These are phyloP conservation scores for Penicillium occitanis DNA, from an alignment of 2,329 filamentous ascomycete genomes.

Conservation along the genomic window DNA sequence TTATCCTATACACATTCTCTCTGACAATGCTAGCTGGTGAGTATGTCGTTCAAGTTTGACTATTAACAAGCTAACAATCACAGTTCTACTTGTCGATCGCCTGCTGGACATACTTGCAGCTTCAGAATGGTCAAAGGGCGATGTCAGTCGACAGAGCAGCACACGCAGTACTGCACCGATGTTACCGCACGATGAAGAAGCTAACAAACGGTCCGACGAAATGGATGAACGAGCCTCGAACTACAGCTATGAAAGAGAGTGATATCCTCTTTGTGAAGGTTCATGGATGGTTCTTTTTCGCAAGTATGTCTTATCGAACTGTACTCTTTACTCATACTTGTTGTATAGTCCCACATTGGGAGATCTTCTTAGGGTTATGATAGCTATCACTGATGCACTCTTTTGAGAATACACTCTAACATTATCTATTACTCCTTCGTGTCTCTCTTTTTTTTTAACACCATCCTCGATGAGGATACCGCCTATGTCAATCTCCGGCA, in stretches of 20 bases:
- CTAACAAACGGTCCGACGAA: neutral
- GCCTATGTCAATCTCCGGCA: neutral
- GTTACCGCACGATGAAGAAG: conserved; percentile 5
- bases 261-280: neutral
- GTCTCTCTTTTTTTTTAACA: neutral
- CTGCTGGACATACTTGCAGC: conserved; percentile 32
- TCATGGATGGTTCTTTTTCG: neutral
- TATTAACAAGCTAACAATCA: conserved; percentile 9
- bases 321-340: neutral
- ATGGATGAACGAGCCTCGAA: neutral
- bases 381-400: neutral
- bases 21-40: conserved; percentile 34
- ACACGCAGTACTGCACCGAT: conserved; percentile 19
- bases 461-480: neutral
- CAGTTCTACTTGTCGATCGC: conserved; percentile 38
- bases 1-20: conserved; percentile 39
- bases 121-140: conserved; percentile 25
- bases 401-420: neutral
- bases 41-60: conserved; percentile 16
- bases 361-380: neutral
- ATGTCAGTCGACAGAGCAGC: conserved; percentile 24
- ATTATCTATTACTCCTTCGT: neutral
- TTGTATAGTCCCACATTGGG: neutral
- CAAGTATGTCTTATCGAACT: neutral
- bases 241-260: neutral